phyloP scores from a whole-genome alignment of 345 rosid species.

The Populus tremula region DNA sequence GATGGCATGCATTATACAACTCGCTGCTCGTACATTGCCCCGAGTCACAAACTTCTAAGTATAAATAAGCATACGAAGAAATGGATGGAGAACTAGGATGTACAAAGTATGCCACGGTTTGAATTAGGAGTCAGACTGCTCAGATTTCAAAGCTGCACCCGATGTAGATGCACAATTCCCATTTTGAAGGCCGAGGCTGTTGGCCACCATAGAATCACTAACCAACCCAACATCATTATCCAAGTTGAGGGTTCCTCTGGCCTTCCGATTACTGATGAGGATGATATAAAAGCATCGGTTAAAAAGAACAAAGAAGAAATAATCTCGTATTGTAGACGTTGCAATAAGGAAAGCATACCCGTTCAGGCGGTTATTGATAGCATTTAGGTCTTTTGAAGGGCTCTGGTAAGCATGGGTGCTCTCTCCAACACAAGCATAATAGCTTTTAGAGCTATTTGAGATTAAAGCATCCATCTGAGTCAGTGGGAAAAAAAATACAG shows the following conservation, averaged over 20 bases:
- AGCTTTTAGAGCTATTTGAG: conserved; percentile 81
- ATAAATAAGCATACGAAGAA: not conserved
- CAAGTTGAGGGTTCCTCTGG: conserved; percentile 68
- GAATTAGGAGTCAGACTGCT: conserved; percentile 36
- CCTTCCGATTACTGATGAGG: conserved; percentile 48
- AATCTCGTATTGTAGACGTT: not conserved
- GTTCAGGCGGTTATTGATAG: conserved; percentile 81
- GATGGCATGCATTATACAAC: conserved; percentile 37
- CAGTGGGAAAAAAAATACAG: not conserved
- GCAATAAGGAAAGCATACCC: conserved; percentile 37
- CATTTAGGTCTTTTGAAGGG: conserved; percentile 94
- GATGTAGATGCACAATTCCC: conserved; percentile 45
- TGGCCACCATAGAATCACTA: conserved; percentile 91
- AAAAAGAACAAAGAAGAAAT: not conserved
- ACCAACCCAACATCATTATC: conserved; percentile 88
- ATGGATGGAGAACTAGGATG: not conserved
- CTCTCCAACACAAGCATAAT: conserved; percentile 98
- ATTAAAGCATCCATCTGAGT: conserved; percentile 92
- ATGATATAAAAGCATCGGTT: conserved; percentile 1
- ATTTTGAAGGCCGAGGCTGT: conserved; percentile 72
- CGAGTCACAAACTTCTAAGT: conserved; percentile 2
- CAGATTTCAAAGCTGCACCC: conserved; percentile 32
- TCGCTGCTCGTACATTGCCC: conserved; percentile 30
- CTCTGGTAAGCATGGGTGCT: conserved; percentile 95
- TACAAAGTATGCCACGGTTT: conserved; percentile 1